These are phyloP conservation scores for Mucor ambiguus DNA, from an alignment of 371 early-diverging fungal species.

Conservation along the genomic window DNA sequence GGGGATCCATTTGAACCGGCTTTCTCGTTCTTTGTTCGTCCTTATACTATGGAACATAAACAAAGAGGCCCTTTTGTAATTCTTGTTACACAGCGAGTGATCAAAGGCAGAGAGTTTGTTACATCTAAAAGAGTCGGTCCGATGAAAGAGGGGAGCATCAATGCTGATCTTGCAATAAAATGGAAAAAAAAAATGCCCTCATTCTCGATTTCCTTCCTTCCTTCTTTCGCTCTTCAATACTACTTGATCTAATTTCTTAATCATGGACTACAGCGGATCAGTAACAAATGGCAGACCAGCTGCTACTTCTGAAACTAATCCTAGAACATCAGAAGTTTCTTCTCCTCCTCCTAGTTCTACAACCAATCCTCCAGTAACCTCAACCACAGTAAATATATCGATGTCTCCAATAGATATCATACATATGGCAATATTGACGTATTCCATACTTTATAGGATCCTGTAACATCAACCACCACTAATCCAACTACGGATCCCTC, in stretches of 20 bases:
- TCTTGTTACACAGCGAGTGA: background rate
- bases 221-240: background rate
- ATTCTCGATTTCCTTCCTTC: background rate
- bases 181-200: background rate
- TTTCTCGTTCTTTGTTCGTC: background rate
- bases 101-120: background rate
- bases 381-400: background rate
- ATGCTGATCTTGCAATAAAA: background rate
- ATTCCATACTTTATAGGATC: background rate
- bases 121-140: conserved; percentile 8
- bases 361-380: background rate
- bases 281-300: background rate
- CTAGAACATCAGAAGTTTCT: background rate
- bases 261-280: conserved; percentile 3
- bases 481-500: conserved; percentile 2
- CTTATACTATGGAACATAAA: background rate
- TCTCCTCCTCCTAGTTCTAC: background rate
- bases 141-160: conserved; percentile 2
- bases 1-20: background rate
- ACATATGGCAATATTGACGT: background rate
- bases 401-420: background rate
- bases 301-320: background rate
- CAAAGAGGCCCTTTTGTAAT: background rate
- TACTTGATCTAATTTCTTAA: background rate
- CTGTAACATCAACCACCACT: background rate